phyloP scores from a whole-genome alignment of 2,329 filamentous ascomycete species.

The Penicillium freii region DNA sequence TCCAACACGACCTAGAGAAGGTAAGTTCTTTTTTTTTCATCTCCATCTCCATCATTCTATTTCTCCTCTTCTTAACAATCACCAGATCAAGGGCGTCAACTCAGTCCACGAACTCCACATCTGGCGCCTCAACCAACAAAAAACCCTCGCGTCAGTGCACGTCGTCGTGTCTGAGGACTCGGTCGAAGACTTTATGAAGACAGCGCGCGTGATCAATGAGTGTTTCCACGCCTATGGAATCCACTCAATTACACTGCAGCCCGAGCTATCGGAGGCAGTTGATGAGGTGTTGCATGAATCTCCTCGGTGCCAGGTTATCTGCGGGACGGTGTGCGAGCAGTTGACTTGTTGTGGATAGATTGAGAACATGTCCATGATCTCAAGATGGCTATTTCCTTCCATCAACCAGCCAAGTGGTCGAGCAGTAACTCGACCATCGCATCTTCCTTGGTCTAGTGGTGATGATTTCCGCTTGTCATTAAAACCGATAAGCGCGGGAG shows the following conservation, averaged over 20 bases:
- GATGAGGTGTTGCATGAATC: slow-evolving; percentile 20
- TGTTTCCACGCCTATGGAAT: slow-evolving; percentile 73
- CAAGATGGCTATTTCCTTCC: neutral
- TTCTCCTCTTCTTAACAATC: slow-evolving; percentile 15
- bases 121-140: slow-evolving; percentile 70
- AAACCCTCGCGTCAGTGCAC: slow-evolving; percentile 68
- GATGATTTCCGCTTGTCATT: slow-evolving; percentile 33
- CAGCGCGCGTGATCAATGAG: slow-evolving; percentile 62
- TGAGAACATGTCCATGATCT: neutral
- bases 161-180: slow-evolving; percentile 60
- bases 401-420: slow-evolving; percentile 27
- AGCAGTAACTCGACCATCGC: slow-evolving; percentile 20
- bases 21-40: slow-evolving; percentile 36
- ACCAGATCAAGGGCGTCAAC: slow-evolving; percentile 62
- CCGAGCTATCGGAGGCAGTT: slow-evolving; percentile 49
- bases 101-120: slow-evolving; percentile 71
- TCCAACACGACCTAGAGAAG: slow-evolving; percentile 67
- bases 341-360: slow-evolving; percentile 51
- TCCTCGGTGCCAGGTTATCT: slow-evolving; percentile 51
- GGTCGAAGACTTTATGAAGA: slow-evolving; percentile 58
- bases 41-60: neutral
- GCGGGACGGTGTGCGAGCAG: slow-evolving; percentile 52
- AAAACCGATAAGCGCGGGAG: slow-evolving; percentile 32
- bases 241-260: slow-evolving; percentile 69
- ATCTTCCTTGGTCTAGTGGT: slow-evolving; percentile 33